Evolutionary conservation across 2,329 filamentous ascomycete species (phyloP), one percentile per base, ranked within the genome.

Genomic region (Aschersonia sp.): DNA sequence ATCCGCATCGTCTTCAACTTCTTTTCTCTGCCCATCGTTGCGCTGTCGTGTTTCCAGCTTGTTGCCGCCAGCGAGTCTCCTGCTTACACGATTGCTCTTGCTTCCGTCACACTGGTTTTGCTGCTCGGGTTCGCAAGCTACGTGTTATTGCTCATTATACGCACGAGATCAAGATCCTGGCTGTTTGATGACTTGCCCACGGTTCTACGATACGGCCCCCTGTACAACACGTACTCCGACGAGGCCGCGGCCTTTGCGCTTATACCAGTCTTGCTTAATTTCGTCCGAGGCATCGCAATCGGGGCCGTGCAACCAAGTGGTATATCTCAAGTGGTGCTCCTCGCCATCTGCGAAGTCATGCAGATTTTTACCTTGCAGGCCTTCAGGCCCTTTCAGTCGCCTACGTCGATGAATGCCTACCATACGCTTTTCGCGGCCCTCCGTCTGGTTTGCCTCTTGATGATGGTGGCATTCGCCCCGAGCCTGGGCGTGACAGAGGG

Each of bases 221-320:
- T 98, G 5, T 98, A 98, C 66, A 98, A 98, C 66, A 98, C 92
- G 0, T 97, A 94, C 63, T 92, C 86, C 30, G 92, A 98, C 62
- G 85, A 91, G 61, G 88, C 89, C 0, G 87, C 91, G 5, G 82
- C 87, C 0, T 98, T 94, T 63, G 89, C 91, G 5, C 74, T 95
- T 42, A 81, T 96, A 28, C 89, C 91, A 1, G 80, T 95, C 12
- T 70, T 94, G 35, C 72, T 97, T 50, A 94, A 85, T 4, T 81
- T 94, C 59, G 70, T 95, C 50, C 83, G 91, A 35, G 91, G 89
- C 49, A 81, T 97, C 53, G 87, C 89, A 28, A 86, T 98, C 55
- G 92, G 92, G 31, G 92, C 89, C 20, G 81, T 97, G 10, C 92
- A 98, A 62, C 83, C 86, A 1, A 94, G 87, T 35, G 92, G 92